Percentiles rank a stretch among this genome's conserved stretches.
These are phyloP conservation scores for Fibroporia radiculosa DNA, from an alignment of 768 basidiomycete genomes.

Conservation along the genomic window DNA sequence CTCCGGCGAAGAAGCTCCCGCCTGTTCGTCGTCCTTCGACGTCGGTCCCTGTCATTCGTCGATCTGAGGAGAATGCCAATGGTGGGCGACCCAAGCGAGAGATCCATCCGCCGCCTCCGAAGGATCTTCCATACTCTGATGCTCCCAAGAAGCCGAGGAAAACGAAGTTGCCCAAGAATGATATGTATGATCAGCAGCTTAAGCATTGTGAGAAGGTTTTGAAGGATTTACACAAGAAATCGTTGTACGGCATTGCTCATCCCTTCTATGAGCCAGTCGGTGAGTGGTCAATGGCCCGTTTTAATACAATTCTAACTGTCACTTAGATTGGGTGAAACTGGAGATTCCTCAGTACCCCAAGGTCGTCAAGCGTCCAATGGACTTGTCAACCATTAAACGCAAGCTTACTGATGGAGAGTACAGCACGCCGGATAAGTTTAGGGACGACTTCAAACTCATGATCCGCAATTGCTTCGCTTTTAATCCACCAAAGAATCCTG, in stretches of 20 bases:
- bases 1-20: conserved; percentile 35
- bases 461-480: conserved; percentile 89
- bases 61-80: conserved; percentile 53
- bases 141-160: conserved; percentile 62
- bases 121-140: conserved; percentile 82
- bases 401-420: conserved; percentile 81
- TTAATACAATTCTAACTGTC: neutral
- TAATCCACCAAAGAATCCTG: conserved; percentile 83
- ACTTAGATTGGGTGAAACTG: conserved; percentile 68
- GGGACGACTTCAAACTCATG: conserved; percentile 90
- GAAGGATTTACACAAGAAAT: conserved; percentile 70
- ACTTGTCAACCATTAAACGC: conserved; percentile 78
- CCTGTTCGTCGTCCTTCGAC: conserved; percentile 67
- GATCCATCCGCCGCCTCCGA: conserved; percentile 91
- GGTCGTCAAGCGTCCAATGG: conserved; percentile 93
- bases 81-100: conserved; percentile 90
- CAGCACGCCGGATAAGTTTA: conserved; percentile 68
- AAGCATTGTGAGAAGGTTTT: conserved; percentile 75
- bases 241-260: conserved; percentile 60
- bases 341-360: conserved; percentile 81
- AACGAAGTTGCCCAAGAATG: conserved; percentile 50
- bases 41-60: conserved; percentile 76
- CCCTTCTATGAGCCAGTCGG: conserved; percentile 96
- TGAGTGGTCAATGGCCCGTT: conserved; percentile 33
- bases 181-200: conserved; percentile 74